Percentiles rank a stretch among this genome's conserved stretches.
Evolutionary conservation across 768 basidiomycete species (phyloP).

Genomic region (Suillus subluteus): DNA sequence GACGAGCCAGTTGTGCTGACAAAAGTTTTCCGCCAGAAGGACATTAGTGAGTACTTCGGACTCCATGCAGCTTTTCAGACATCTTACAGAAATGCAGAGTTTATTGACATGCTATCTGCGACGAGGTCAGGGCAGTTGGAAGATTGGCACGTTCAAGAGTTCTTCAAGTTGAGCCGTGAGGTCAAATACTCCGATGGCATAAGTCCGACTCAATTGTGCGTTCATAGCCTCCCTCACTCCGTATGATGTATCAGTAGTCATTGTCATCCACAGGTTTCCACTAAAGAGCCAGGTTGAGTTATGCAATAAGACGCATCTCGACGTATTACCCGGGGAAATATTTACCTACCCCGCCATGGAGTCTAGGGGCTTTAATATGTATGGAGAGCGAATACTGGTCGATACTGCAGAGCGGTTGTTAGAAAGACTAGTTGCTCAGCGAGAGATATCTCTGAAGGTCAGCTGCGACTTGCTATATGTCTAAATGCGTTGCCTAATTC

Average conservation of each 20-base stretch:
- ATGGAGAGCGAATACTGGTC: slow-evolving; percentile 34
- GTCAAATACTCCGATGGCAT: slow-evolving; percentile 81
- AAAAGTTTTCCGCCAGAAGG: slow-evolving; percentile 75
- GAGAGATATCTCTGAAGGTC: slow-evolving; percentile 51
- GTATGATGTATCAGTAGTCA: not conserved
- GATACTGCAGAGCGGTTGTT: slow-evolving; percentile 37
- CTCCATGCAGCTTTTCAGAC: not conserved
- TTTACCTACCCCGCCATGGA: slow-evolving; percentile 47
- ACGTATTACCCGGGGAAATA: slow-evolving; percentile 29
- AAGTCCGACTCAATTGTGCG: slow-evolving; percentile 85
- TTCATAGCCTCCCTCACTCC: not conserved
- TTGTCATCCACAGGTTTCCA: slow-evolving; percentile 25
- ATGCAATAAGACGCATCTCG: slow-evolving; percentile 27
- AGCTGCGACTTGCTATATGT: not conserved
- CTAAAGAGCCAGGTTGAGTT: slow-evolving; percentile 31
- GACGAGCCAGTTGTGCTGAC: slow-evolving; percentile 48
- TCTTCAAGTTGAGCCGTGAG: slow-evolving; percentile 63
- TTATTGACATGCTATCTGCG: slow-evolving; percentile 95
- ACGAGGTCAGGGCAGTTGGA: slow-evolving; percentile 90
- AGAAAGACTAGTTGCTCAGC: slow-evolving; percentile 53
- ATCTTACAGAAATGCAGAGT: slow-evolving; percentile 49
- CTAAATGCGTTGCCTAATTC: not conserved
- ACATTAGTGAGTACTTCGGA: slow-evolving; percentile 42
- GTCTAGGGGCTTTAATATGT: slow-evolving; percentile 45
- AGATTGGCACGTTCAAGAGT: slow-evolving; percentile 63